These are phyloP conservation scores for Verruconis gallopava DNA, from an alignment of 2,329 filamentous ascomycete genomes.

Conservation along the genomic window DNA sequence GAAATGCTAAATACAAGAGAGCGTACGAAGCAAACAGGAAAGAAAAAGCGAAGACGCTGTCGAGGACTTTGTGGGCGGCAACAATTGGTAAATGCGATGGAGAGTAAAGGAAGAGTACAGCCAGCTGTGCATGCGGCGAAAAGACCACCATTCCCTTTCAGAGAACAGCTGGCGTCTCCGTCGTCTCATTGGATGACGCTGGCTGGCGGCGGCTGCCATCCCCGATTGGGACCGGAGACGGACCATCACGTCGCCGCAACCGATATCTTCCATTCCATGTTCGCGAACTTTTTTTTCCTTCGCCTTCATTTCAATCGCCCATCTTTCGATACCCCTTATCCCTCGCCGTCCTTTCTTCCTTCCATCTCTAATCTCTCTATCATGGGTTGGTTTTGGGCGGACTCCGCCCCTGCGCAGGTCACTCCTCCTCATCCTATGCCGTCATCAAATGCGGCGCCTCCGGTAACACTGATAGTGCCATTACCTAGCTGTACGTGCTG, in stretches of 20 bases:
- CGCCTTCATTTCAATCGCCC: not conserved
- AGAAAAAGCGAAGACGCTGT: no score
- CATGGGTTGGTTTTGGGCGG: slow-evolving; percentile 62
- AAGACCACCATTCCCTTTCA: no score
- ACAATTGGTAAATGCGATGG: no score
- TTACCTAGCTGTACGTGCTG: slow-evolving; percentile 11
- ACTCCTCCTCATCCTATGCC: slow-evolving; percentile 36
- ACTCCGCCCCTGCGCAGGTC: slow-evolving; percentile 24
- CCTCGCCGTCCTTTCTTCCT: no score
- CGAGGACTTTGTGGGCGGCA: no score
- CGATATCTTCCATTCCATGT: not conserved
- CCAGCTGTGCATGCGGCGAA: no score
- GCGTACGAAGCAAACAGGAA: no score
- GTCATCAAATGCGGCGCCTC: slow-evolving; percentile 37
- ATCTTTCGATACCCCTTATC: not conserved
- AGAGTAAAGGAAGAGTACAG: no score
- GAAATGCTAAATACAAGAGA: no score
- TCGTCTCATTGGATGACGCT: no score
- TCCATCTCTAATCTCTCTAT: not conserved
- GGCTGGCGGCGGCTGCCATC: not conserved
- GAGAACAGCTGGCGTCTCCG: no score
- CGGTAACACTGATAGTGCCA: slow-evolving; percentile 30
- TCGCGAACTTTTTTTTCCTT: not conserved
- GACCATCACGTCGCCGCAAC: not conserved
- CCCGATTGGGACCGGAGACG: not conserved